A percentile compares a stretch with the other conserved stretches of the same genome.
phyloP scores from a whole-genome alignment of 2,329 filamentous ascomycete species.

The Ophiostoma sp. region DNA sequence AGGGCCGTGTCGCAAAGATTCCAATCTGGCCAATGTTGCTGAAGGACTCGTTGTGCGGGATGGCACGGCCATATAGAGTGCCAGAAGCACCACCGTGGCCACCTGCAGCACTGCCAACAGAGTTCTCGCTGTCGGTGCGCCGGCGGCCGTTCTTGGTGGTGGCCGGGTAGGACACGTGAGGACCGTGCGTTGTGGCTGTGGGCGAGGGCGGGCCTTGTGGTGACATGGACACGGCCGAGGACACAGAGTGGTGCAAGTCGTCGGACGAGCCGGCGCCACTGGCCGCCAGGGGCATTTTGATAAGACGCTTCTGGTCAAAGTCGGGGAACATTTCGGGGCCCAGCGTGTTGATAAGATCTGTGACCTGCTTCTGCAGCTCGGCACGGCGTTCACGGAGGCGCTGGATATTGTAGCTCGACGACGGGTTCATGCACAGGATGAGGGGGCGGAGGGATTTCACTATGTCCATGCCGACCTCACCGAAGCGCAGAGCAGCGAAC shows the following conservation, averaged over 20 bases:
- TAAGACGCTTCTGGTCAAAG: slow-evolving; percentile 75
- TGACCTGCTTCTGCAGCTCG: slow-evolving; percentile 77
- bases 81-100: slow-evolving; percentile 49
- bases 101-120: slow-evolving; percentile 38
- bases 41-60: slow-evolving; percentile 89
- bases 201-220: slow-evolving; percentile 10
- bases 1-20: slow-evolving; percentile 85
- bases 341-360: slow-evolving; percentile 88
- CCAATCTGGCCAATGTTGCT: slow-evolving; percentile 83
- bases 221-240: neutral
- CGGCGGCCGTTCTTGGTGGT: slow-evolving; percentile 27
- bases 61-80: slow-evolving; percentile 53
- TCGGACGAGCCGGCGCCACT: slow-evolving; percentile 35
- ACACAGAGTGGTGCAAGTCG: slow-evolving; percentile 4
- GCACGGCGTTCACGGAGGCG: slow-evolving; percentile 72
- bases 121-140: slow-evolving; percentile 53
- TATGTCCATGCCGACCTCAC: slow-evolving; percentile 98
- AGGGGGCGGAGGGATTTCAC: slow-evolving; percentile 90
- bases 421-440: slow-evolving; percentile 79
- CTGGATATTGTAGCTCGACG: slow-evolving; percentile 79
- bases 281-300: slow-evolving; percentile 55
- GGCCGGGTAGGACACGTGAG: slow-evolving; percentile 22
- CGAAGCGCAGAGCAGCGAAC: slow-evolving; percentile 89
- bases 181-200: neutral
- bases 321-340: slow-evolving; percentile 97